phyloP scores from a whole-genome alignment of 192 early-diverging fungal species.

The Entomortierella chlamydospora region DNA sequence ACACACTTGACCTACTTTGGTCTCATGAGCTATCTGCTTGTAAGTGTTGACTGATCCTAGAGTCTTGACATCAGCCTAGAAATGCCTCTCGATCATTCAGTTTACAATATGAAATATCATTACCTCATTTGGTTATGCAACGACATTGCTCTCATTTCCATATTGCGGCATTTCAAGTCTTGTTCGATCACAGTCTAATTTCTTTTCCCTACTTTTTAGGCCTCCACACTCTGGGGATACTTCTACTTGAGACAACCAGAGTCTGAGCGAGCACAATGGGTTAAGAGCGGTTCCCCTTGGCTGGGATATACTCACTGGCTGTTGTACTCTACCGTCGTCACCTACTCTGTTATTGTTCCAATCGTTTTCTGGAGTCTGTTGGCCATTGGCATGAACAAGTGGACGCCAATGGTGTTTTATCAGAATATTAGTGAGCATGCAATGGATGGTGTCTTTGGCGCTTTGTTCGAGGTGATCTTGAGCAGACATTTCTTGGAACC shows the following conservation, averaged over 20 bases:
- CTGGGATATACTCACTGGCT: constrained; percentile 48
- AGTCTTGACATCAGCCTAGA: too few relatives aligned
- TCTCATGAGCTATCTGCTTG: constrained; percentile 32
- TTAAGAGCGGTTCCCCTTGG: constrained; percentile 26
- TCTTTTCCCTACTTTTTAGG: not conserved
- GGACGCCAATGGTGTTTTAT: constrained; percentile 16
- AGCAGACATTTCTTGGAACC: constrained; percentile 48
- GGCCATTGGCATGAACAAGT: not conserved
- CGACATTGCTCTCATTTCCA: too few relatives aligned
- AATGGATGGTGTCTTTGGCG: constrained; percentile 40
- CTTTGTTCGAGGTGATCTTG: constrained; percentile 33
- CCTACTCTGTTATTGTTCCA: constrained; percentile 42
- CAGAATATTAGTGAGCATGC: constrained; percentile 45
- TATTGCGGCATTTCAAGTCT: too few relatives aligned
- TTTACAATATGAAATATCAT: too few relatives aligned
- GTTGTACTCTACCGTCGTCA: constrained; percentile 41
- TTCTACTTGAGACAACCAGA: constrained; percentile 25
- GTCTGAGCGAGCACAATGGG: constrained; percentile 26
- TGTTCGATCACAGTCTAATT: too few relatives aligned
- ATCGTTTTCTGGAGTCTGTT: constrained; percentile 53
- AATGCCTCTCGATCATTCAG: too few relatives aligned
- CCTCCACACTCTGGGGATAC: constrained; percentile 18
- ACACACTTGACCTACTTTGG: constrained; percentile 51
- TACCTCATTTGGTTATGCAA: too few relatives aligned
- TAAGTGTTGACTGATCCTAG: too few relatives aligned